Evolutionary conservation across 2,329 filamentous ascomycete genomes (phyloP).

Genomic region (Xylaria digitata): DNA sequence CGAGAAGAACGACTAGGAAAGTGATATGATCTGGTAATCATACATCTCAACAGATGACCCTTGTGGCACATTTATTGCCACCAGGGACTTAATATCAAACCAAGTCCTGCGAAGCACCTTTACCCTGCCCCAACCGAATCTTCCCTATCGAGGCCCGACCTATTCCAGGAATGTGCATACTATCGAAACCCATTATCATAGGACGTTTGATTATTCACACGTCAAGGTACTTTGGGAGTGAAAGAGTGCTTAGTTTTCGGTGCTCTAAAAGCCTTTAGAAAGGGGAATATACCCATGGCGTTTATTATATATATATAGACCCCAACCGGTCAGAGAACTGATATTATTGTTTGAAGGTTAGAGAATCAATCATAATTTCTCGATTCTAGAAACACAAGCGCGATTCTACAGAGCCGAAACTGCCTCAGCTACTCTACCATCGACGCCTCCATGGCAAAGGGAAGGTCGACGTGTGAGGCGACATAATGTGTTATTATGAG

Average conservation of each 20-base stretch:
- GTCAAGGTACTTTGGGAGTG: too few species aligned
- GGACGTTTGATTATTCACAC: too few species aligned
- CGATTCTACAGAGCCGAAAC: background rate
- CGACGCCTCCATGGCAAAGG: too few species aligned
- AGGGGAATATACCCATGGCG: background rate
- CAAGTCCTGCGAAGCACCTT: background rate
- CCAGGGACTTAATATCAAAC: background rate
- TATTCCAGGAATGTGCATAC: too few species aligned
- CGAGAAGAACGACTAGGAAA: background rate
- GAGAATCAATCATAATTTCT: background rate
- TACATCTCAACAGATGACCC: background rate
- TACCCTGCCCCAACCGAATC: background rate
- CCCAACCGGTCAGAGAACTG: background rate
- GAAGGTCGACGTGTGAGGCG: too few species aligned
- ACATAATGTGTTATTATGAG: too few species aligned
- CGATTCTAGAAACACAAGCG: background rate
- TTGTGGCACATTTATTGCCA: background rate
- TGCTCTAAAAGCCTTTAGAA: background rate
- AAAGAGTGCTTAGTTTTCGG: too few species aligned
- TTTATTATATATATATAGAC: background rate
- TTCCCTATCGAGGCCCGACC: too few species aligned
- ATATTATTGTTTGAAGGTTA: background rate
- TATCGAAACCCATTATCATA: too few species aligned
- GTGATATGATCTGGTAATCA: background rate
- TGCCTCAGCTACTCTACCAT: background rate